Evolutionary conservation across 2,329 filamentous ascomycete genomes (phyloP).

Genomic region (Juglanconis sp.): DNA sequence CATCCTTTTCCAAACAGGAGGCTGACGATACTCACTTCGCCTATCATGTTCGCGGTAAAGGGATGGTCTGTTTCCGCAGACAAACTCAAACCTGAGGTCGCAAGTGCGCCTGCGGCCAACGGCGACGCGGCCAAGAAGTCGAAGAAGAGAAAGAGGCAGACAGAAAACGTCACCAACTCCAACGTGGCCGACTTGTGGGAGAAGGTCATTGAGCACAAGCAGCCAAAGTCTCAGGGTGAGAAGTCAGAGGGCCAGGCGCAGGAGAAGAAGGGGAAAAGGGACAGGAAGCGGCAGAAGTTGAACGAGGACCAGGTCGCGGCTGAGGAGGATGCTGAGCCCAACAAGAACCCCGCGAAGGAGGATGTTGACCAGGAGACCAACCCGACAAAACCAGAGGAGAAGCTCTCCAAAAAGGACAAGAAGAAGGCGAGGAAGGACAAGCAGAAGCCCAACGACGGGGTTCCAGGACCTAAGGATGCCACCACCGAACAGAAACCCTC

Average conservation of each 20-base stretch:
- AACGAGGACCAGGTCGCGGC: conserved; percentile 15
- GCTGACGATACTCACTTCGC: not conserved
- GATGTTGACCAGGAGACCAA: conserved; percentile 14
- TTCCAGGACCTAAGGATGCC: conserved; percentile 21
- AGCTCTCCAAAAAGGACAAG: conserved; percentile 1
- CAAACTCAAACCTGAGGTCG: conserved; percentile 66
- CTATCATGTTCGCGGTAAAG: conserved; percentile 81
- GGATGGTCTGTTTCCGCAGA: conserved; percentile 83
- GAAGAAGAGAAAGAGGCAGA: conserved; percentile 57
- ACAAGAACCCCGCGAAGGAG: conserved; percentile 25
- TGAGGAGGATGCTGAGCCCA: conserved; percentile 23
- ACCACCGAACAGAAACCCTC: conserved; percentile 19
- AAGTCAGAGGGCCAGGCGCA: conserved; percentile 18
- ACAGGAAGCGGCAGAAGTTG: conserved; percentile 23
- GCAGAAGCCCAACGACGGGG: conserved; percentile 4
- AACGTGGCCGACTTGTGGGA: conserved; percentile 80
- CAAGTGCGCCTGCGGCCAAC: conserved; percentile 29
- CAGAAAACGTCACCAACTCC: conserved; percentile 55
- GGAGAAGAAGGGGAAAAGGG: conserved; percentile 27
- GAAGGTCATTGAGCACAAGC: conserved; percentile 70
- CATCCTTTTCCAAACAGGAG: not conserved
- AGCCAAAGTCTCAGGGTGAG: conserved; percentile 30
- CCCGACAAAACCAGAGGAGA: conserved; percentile 5
- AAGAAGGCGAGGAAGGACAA: conserved; percentile 22
- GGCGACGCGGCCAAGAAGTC: conserved; percentile 41